A percentile compares a stretch with the other conserved stretches of the same genome.
Evolutionary conservation across 805 yeast species (phyloP).

Genomic region (Candida endomychidarum): DNA sequence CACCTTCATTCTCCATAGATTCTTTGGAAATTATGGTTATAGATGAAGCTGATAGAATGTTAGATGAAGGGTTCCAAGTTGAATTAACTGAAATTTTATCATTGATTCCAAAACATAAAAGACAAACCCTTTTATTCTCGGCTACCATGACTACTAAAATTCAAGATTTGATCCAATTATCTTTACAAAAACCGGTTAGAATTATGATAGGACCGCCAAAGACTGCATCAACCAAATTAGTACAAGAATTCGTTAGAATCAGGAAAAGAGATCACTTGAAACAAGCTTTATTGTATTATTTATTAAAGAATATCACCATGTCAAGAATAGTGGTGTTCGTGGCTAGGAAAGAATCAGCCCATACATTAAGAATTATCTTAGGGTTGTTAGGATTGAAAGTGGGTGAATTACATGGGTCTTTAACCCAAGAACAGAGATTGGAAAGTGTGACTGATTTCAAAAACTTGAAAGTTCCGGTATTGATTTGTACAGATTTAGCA

Average conservation of each 20-base stretch:
- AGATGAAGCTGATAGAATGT: conserved; percentile 99
- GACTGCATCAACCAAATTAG: conserved; percentile 85
- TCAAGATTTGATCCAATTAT: conserved; percentile 81
- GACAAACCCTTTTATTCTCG: conserved; percentile 92
- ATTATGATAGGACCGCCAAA: conserved; percentile 97
- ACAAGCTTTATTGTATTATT: conserved; percentile 75
- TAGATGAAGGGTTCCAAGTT: conserved; percentile 97
- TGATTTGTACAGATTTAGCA: conserved; percentile 96
- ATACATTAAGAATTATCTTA: conserved; percentile 70
- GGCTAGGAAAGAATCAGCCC: conserved; percentile 88
- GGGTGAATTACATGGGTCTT: conserved; percentile 79
- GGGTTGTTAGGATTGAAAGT: conserved; percentile 77
- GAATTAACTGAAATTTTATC: conserved; percentile 89
- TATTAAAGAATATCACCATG: conserved; percentile 68
- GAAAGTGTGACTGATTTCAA: conserved; percentile 81
- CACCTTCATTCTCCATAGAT: conserved; percentile 89
- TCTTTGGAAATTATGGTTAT: conserved; percentile 87
- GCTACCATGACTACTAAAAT: conserved; percentile 98
- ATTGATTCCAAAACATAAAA: conserved; percentile 75
- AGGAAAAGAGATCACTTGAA: conserved; percentile 83
- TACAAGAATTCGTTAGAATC: conserved; percentile 92
- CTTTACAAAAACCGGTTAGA: conserved; percentile 87
- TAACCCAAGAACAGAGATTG: conserved; percentile 91
- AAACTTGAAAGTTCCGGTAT: conserved; percentile 75
- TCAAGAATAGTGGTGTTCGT: conserved; percentile 87